A percentile compares a stretch with the other conserved stretches of the same genome.
Evolutionary conservation across 208 protist species (phyloP).

Genomic region (Acanthamoeba lenticulata): DNA sequence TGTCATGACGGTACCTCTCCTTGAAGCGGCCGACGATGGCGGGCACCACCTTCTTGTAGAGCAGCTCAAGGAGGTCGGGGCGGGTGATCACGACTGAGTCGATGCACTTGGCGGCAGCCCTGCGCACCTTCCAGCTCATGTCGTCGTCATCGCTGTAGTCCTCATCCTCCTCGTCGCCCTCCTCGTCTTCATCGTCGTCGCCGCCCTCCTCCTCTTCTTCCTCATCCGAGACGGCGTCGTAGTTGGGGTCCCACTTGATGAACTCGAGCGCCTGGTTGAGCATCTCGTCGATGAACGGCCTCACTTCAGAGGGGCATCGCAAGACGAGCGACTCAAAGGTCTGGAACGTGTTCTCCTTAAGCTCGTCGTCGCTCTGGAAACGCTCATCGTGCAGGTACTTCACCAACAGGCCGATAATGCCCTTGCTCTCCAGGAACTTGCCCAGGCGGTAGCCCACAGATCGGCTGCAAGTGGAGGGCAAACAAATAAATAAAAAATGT

Average conservation of each 20-base stretch:
- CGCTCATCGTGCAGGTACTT: conserved; percentile 77
- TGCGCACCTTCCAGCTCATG: conserved; percentile 90
- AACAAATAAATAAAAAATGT: no score
- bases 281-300: conserved; percentile 78
- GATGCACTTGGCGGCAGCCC: conserved; percentile 86
- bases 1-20: conserved; percentile 84
- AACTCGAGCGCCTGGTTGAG: conserved; percentile 79
- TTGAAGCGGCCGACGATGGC: conserved; percentile 81
- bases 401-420: conserved; percentile 76
- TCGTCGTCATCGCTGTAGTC: conserved; percentile 89
- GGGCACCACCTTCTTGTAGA: conserved; percentile 82
- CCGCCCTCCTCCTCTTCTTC: conserved; percentile 77
- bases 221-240: conserved; percentile 84
- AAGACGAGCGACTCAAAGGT: conserved; percentile 88
- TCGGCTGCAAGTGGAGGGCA: conserved; percentile 43
- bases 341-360: conserved; percentile 81
- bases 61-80: conserved; percentile 79
- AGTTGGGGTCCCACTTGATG: conserved; percentile 91
- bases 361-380: conserved; percentile 85
- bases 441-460: conserved; percentile 85
- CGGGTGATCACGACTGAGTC: conserved; percentile 83
- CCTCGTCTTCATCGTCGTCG: conserved; percentile 74
- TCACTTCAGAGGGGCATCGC: conserved; percentile 85
- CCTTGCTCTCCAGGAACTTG: conserved; percentile 83
- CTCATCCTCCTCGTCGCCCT: conserved; percentile 77